Evolutionary conservation across 345 rosid species (phyloP), one percentile per base, ranked within the genome.

Genomic region (Hibiscus syriacus): DNA sequence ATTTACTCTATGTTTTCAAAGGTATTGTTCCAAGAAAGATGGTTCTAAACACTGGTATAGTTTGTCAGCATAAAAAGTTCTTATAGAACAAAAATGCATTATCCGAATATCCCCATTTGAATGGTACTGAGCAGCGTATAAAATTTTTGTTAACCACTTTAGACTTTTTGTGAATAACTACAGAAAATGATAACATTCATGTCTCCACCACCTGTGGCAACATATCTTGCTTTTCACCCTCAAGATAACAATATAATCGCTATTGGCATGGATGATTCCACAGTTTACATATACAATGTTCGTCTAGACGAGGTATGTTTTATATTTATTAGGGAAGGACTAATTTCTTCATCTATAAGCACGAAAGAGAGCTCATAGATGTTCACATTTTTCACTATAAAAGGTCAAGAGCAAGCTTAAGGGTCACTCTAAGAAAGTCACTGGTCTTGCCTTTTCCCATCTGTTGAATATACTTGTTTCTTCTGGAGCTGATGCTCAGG

Each of bases 401-500:
- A 75, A 85, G 89, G 71, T 72, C 30, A 68, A 45, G 38, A 53
- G 66, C 70, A 76, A 70, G 75, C 86, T 85, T 34, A 50, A 55
- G n/a, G 81, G 87, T 23, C 85, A 85, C 66, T 48, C 62, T 11
- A 68, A 77, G 41, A 73, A 82, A 57, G 68, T 85, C 66, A 74
- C 80, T 36, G 80, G 77, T 38, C 84, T 81, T n/a, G 78, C 83
- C 70, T 83, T 83, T 73, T 80, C 84, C 17, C 59, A 48, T 34
- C 38, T 60, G 34, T 65, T 81, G 53, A 78, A 78, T 53, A 23
- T 66, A 39, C 75, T 81, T 13, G 74, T 85, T 36, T 85, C 84
- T 66, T 74, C 83, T 10, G 85, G 85, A 55, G 81, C 77, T 50
- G 87, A 82, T 79, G 67, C 78, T 36, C 82, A 81, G 87, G 87